Evolutionary conservation across 495 filamentous ascomycete species (phyloP).

Genomic region (Amphirosellinia nigrospora): DNA sequence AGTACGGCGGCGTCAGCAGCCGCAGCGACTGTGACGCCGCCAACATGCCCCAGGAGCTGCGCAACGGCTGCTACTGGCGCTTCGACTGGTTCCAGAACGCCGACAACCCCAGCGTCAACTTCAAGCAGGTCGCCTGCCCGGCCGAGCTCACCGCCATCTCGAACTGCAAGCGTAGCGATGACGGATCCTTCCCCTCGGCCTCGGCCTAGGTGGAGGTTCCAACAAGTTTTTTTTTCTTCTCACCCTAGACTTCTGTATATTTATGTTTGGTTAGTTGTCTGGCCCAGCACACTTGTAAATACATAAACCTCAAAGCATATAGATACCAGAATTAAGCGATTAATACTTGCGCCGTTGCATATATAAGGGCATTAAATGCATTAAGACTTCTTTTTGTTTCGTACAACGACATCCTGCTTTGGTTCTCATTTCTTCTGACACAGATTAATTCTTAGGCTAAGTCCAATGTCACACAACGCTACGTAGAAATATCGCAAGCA

Average conservation of each 20-base stretch:
- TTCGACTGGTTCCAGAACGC: slow-evolving; percentile 65
- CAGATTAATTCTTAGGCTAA: not conserved
- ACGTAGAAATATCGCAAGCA: not conserved
- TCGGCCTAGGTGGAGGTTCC: not conserved
- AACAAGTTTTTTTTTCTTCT: not conserved
- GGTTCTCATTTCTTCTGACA: not conserved
- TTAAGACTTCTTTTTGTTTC: too few species aligned
- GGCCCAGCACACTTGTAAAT: not conserved
- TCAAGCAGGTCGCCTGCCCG: slow-evolving; percentile 61
- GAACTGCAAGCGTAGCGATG: slow-evolving; percentile 51
- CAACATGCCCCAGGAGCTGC: slow-evolving; percentile 57
- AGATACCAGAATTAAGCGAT: not conserved
- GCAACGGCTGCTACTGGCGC: slow-evolving; percentile 62
- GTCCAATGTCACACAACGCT: not conserved
- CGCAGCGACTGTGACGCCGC: slow-evolving; percentile 51
- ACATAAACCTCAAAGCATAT: not conserved
- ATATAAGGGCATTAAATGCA: not conserved
- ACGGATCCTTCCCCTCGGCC: slow-evolving; percentile 36
- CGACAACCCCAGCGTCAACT: slow-evolving; percentile 62
- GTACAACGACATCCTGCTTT: not conserved
- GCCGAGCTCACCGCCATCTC: slow-evolving; percentile 56
- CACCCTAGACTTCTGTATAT: slow-evolving; percentile 11
- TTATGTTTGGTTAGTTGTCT: not conserved
- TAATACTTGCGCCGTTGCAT: not conserved
- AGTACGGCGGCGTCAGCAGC: slow-evolving; percentile 61